Evolutionary conservation across 768 basidiomycete species (phyloP), one percentile per base, ranked within the genome.

Genomic region (Hypholoma fasciculare): DNA sequence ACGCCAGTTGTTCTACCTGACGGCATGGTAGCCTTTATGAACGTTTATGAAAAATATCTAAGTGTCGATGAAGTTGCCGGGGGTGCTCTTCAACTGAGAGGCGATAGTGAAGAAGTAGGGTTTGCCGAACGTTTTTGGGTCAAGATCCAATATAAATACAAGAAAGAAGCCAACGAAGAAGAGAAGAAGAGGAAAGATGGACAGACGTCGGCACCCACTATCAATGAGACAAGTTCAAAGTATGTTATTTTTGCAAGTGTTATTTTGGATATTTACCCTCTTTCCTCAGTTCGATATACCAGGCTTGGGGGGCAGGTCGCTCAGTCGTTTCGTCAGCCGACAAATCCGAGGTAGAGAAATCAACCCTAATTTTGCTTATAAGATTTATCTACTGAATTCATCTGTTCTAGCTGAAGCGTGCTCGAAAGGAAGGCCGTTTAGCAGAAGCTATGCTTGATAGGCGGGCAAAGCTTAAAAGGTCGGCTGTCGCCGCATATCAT

Each of bases 61-160:
- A 72, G 85, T 52, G 76, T 96, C 43, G 94, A 96, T 64, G 92
- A 95, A 66, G 86, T 90, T 27, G 93, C 94, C 7, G 93, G 94
- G 19, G 93, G 93, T 1, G 72, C 83, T 39, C 70, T 96, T 54
- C 81, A 88, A 55, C 76, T 96, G 37, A 79, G 94, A 53, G 92
- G 89, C 9, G 94, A 97, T 67, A 89, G 86, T 61, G 92, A 94
- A 53, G 86, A 87, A 61, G 88, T 93, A 26, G 94, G 91, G 4
- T 94, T 94, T 67, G 76, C 80, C 48, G 94, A 96, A 68, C 81
- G 92, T 12, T 97, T 94, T 70, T 90, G 87, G 84, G 83, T 95
- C 57, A 92, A 92, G 74, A 85, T 96, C 16, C 94, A 97, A 75
- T 85, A 79, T 74, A 92, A 92, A 67, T 96, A 92, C 73, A 88